Conservation (phyloP, 164 flowering plant species). For the Warburgia ugandensis region DNA sequence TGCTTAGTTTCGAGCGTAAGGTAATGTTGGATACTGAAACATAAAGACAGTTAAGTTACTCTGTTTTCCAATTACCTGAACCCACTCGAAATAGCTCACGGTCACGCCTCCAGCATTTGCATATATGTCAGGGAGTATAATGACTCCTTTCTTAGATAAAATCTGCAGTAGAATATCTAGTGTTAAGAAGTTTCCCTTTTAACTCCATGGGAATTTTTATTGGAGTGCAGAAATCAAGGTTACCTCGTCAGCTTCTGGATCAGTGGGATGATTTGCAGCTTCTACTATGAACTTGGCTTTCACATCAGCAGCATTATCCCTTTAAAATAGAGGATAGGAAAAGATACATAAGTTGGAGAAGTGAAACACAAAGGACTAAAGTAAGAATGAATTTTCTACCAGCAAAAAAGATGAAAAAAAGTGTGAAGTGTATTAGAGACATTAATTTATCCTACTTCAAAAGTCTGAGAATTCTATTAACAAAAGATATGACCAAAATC, state of each 20-base stretch:
- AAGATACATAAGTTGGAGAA: neutral
- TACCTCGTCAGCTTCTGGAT: constrained; percentile 98
- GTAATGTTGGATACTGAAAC: too few relatives aligned
- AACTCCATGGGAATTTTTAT: neutral
- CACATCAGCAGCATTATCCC: constrained; percentile 86
- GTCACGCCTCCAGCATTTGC: constrained; percentile 98
- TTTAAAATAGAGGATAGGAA: constrained; percentile 9
- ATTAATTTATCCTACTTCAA: too few relatives aligned
- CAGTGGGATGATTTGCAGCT: constrained; percentile 97
- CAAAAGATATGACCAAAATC: too few relatives aligned
- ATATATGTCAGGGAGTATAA: constrained; percentile 78
- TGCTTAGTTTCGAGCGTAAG: too few relatives aligned
- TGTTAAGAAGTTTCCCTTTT: neutral
- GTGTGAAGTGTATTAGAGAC: too few relatives aligned
- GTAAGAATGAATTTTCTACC: neutral
- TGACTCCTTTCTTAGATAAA: constrained; percentile 75
- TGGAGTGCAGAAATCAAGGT: constrained; percentile 2
- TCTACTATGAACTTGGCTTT: constrained; percentile 86
- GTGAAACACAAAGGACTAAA: neutral
- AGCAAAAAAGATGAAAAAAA: neutral
- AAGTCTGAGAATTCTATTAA: too few relatives aligned
- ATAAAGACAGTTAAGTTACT: neutral
- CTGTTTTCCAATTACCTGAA: constrained; percentile 51
- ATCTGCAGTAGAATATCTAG: constrained; percentile 36
- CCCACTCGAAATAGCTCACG: constrained; percentile 98